A percentile compares a stretch with the other conserved stretches of the same genome.
Evolutionary conservation across 768 basidiomycete genomes (phyloP).

Genomic region (Asterophora lycoperdoides): DNA sequence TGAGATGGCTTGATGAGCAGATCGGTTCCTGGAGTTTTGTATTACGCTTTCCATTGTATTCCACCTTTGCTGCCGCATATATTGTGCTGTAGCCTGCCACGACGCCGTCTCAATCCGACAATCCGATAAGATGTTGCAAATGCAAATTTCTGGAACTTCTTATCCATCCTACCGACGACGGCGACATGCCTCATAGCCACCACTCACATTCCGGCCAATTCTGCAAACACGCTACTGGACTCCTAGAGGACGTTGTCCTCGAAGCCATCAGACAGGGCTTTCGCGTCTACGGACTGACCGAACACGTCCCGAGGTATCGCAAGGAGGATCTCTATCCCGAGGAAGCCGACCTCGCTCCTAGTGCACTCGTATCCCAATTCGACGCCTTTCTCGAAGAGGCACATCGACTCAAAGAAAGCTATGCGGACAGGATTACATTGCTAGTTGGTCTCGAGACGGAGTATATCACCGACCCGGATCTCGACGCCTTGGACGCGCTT

Average conservation of each 20-base stretch:
- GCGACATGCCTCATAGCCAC: constrained; percentile 58
- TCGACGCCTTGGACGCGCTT: constrained; percentile 51
- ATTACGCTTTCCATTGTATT: constrained; percentile 6
- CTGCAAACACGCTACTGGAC: constrained; percentile 83
- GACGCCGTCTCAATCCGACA: not conserved
- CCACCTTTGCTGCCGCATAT: not conserved
- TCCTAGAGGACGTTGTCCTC: constrained; percentile 73
- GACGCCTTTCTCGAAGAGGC: constrained; percentile 74
- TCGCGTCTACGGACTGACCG: constrained; percentile 79
- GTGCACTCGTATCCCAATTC: constrained; percentile 61
- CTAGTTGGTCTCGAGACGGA: constrained; percentile 94
- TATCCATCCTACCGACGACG: no score
- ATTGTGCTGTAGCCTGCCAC: not conserved
- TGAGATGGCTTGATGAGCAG: constrained; percentile 43
- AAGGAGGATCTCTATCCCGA: constrained; percentile 85
- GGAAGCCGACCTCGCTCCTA: constrained; percentile 61
- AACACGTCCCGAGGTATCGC: constrained; percentile 91
- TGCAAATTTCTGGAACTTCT: no score
- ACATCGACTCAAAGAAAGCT: constrained; percentile 60
- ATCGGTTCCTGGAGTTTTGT: constrained; percentile 1
- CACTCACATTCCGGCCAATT: constrained; percentile 94
- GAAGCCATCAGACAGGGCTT: constrained; percentile 81
- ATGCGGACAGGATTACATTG: constrained; percentile 64
- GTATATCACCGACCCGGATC: constrained; percentile 67
- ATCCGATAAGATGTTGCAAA: not conserved